Evolutionary conservation across 768 basidiomycete species (phyloP).

Genomic region (Mycena venus): DNA sequence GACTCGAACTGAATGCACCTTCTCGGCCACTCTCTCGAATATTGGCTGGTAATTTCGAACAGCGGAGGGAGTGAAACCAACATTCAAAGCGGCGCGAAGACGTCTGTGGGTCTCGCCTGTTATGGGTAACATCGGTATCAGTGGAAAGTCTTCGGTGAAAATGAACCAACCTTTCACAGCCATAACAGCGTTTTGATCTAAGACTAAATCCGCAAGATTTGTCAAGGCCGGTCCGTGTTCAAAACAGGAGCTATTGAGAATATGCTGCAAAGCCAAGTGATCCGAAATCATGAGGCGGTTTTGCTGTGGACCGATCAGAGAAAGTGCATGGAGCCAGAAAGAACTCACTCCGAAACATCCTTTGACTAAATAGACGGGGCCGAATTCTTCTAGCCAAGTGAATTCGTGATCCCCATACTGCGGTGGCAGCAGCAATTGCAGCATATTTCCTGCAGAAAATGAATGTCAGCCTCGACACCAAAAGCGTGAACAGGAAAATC

Average conservation of each 20-base stretch:
- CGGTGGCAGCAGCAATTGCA: neutral
- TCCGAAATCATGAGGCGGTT: constrained; percentile 11
- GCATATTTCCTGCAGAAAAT: constrained; percentile 4
- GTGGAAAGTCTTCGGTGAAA: neutral
- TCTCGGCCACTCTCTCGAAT: constrained; percentile 14
- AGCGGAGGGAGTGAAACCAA: constrained; percentile 1
- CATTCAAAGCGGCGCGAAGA: constrained; percentile 14
- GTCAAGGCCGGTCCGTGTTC: neutral
- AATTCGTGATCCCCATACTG: constrained; percentile 16
- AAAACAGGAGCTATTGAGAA: constrained; percentile 8
- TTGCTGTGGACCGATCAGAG: constrained; percentile 6
- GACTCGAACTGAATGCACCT: neutral
- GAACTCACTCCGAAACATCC: constrained; percentile 21
- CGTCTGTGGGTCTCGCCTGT: constrained; percentile 18
- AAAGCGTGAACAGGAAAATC: neutral
- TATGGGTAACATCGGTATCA: neutral
- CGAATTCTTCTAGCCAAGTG: constrained; percentile 3
- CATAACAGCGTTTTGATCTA: neutral
- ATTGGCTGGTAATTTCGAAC: constrained; percentile 13
- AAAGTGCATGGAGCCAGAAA: neutral
- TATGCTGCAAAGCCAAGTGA: constrained; percentile 14
- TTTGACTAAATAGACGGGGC: constrained; percentile 14
- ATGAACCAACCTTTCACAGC: neutral
- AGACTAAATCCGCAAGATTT: neutral
- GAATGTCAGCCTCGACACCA: neutral